A percentile compares a stretch with the other conserved stretches of the same genome.
These are phyloP conservation scores for Suillus brevipes DNA, from an alignment of 768 basidiomycete genomes.

Conservation along the genomic window DNA sequence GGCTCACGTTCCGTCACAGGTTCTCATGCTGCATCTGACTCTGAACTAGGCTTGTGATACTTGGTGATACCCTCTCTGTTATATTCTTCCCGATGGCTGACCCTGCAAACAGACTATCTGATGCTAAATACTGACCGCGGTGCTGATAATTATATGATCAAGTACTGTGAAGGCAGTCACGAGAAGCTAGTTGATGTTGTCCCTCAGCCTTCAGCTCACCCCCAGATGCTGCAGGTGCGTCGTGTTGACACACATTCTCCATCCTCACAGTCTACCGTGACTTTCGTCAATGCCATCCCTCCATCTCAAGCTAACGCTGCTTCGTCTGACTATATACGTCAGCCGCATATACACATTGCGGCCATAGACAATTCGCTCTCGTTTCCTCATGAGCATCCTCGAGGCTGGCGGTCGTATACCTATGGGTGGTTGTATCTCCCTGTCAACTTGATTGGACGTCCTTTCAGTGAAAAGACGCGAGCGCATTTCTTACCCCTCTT, in stretches of 20 bases:
- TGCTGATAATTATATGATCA: slow-evolving; percentile 92
- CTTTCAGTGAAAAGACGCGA: slow-evolving; percentile 82
- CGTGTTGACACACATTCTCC: slow-evolving; percentile 41
- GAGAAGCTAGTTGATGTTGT: slow-evolving; percentile 82
- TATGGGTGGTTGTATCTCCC: slow-evolving; percentile 90
- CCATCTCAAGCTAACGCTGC: slow-evolving; percentile 33
- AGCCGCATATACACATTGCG: slow-evolving; percentile 86
- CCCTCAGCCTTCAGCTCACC: slow-evolving; percentile 64
- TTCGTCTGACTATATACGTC: slow-evolving; percentile 50
- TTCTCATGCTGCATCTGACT: slow-evolving; percentile 12
- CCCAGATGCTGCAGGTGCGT: slow-evolving; percentile 73
- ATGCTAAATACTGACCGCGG: slow-evolving; percentile 91
- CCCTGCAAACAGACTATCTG: slow-evolving; percentile 61
- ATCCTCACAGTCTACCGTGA: slow-evolving; percentile 40
- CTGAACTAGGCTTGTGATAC: slow-evolving; percentile 67
- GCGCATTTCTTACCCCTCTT: slow-evolving; percentile 80
- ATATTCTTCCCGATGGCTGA: slow-evolving; percentile 7
- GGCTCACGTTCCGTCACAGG: slow-evolving; percentile 6
- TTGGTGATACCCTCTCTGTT: slow-evolving; percentile 47
- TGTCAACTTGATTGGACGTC: slow-evolving; percentile 80
- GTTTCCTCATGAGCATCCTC: slow-evolving; percentile 89
- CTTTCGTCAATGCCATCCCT: slow-evolving; percentile 40
- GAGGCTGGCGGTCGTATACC: slow-evolving; percentile 77
- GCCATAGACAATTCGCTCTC: slow-evolving; percentile 93
- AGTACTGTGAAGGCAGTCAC: slow-evolving; percentile 80